Base-by-base conservation (phyloP, 73 alveolate genomes). In the Durusdinium trenchii region DNA sequence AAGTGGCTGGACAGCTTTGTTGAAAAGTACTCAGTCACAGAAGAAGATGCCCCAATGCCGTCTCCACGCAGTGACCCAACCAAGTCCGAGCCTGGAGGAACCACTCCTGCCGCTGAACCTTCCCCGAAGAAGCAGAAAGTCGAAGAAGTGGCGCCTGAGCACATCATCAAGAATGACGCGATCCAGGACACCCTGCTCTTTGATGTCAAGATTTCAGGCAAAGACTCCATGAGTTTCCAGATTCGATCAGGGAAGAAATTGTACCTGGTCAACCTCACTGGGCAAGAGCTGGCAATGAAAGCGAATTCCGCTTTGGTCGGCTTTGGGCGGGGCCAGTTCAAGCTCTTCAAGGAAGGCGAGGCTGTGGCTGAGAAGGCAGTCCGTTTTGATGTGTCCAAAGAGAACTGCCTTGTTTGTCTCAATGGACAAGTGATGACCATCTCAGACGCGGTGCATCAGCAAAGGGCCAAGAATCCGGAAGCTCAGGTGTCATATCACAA, bases 131-230 rank as follows among this genome's bases (percentile, higher is more conserved):
- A 71, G 51, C 28, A 10, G n/a, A 71, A 71, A 26, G 83, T 71
- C 51, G 83, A 71, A 35, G 83, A 71, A 26, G 83, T 71, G 83
- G 9, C 16, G 3, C 28, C 83, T 20, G 48, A n/a, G 26, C 26
- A n/a, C 35, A n/a, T 71, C 51, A 35, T 71, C n/a, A n/a, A 71
- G 47, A 71, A n/a, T 3, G 83, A 71, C 51, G 6, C 47, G 51
- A 71, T 71, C 83, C 47, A n/a, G 51, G 83, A 71, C 16, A n/a
- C 83, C 26, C 26, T 71, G 83, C 83, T 71, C n/a, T 71, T 71
- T n/a, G 83, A 71, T n/a, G 3, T 16, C 48, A 71, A 71, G 83
- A 16, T 71, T 5, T 14, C 83, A 28, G 50, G 83, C 50, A 71
- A 71, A 71, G 83, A 71, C 6, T n/a, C 51, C 51, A 3, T 71